Conservation (phyloP, 208 protist genomes). For the Leishmania major region DNA sequence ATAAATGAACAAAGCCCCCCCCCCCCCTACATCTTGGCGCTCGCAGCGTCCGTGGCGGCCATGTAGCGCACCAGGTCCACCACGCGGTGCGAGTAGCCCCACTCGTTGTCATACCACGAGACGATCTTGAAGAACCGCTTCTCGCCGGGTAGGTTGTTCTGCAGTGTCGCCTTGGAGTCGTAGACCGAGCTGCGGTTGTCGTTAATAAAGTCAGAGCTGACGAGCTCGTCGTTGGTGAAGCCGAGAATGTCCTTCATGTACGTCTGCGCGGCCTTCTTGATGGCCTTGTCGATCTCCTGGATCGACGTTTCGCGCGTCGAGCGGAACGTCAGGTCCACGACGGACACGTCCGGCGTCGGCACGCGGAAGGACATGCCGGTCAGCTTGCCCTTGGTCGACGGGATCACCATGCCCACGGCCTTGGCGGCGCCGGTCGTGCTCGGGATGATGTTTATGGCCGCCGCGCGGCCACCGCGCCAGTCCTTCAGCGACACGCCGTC, state of each 20-base stretch:
- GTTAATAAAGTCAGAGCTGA: conserved; percentile 98
- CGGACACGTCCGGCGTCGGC: conserved; percentile 98
- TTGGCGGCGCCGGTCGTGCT: conserved; percentile 98
- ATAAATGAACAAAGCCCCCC: not conserved
- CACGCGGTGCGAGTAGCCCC: conserved; percentile 98
- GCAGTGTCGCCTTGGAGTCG: conserved; percentile 97
- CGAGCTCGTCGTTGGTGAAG: conserved; percentile 98
- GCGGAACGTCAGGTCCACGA: conserved; percentile 97
- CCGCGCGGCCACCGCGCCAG: conserved; percentile 97
- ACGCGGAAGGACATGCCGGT: conserved; percentile 99
- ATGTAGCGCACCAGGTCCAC: conserved; percentile 96
- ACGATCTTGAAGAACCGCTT: conserved; percentile 98
- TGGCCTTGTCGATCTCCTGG: conserved; percentile 95
- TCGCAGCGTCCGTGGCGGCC: conserved; percentile 50
- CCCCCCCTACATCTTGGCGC: conserved; percentile 12
- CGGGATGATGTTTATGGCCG: conserved; percentile 99
- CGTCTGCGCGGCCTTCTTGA: conserved; percentile 93
- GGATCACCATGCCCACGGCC: conserved; percentile 97
- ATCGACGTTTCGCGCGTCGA: conserved; percentile 93
- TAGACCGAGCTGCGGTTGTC: conserved; percentile 97
- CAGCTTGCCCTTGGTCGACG: conserved; percentile 88
- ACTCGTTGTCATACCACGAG: conserved; percentile 99
- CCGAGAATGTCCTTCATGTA: conserved; percentile 96
- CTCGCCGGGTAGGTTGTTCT: conserved; percentile 89
- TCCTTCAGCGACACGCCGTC: conserved; percentile 98